These are phyloP conservation scores for Paraphoma sp. DNA, from an alignment of 2,329 filamentous ascomycete species.

Conservation along the genomic window DNA sequence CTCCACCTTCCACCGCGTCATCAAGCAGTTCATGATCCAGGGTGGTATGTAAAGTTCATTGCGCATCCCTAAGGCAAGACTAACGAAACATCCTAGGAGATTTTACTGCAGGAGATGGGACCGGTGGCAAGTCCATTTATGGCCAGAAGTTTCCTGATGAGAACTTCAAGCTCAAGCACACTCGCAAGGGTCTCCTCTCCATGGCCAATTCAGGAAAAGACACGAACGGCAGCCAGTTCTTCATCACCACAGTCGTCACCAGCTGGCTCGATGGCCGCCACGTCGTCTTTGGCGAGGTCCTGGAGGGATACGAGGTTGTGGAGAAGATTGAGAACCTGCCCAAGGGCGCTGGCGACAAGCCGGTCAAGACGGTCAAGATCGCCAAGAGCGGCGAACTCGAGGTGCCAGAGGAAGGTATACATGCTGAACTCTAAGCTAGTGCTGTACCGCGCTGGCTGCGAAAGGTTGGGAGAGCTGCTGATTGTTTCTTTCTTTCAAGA, in stretches of 20 bases:
- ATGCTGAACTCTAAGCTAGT: constrained; percentile 78
- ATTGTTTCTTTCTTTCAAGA: constrained; percentile 52
- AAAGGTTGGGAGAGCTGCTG: constrained; percentile 50
- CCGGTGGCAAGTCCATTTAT: constrained; percentile 88
- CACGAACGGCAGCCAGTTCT: constrained; percentile 82
- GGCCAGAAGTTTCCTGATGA: constrained; percentile 84
- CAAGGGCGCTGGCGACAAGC: constrained; percentile 73
- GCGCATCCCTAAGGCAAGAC: too few species aligned
- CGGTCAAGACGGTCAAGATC: constrained; percentile 74
- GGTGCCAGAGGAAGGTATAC: constrained; percentile 90
- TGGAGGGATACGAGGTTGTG: constrained; percentile 83
- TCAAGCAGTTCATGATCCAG: constrained; percentile 92
- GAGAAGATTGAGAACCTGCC: constrained; percentile 77
- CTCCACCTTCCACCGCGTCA: constrained; percentile 87
- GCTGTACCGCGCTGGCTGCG: constrained; percentile 21
- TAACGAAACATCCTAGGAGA: constrained; percentile 51
- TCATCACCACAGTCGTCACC: constrained; percentile 85
- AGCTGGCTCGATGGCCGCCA: constrained; percentile 83
- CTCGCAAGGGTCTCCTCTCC: constrained; percentile 80
- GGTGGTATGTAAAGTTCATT: constrained; percentile 59
- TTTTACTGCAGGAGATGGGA: constrained; percentile 83
- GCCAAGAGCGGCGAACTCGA: constrained; percentile 83
- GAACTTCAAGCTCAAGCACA: constrained; percentile 95
- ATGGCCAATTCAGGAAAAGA: constrained; percentile 67
- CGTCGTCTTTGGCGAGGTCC: constrained; percentile 87